phyloP scores from a whole-genome alignment of 192 early-diverging fungal species.

The Linderina pennispora region DNA sequence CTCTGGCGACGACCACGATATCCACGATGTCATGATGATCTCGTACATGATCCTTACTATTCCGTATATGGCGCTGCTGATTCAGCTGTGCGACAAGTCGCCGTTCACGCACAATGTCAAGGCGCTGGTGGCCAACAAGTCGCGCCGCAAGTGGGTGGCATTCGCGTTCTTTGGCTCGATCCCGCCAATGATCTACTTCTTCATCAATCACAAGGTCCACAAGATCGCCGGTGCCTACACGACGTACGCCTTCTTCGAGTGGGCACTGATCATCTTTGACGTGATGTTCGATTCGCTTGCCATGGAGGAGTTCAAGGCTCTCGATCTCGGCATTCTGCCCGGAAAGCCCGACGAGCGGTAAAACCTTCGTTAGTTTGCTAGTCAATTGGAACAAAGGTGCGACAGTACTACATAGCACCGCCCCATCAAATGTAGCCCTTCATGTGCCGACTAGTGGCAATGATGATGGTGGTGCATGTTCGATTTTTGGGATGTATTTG shows the following conservation, averaged over 20 bases:
- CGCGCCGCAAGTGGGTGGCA: conserved; percentile 47
- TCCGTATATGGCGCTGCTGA: conserved; percentile 63
- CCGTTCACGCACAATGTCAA: conserved; percentile 30
- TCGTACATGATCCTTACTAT: conserved; percentile 69
- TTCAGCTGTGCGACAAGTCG: conserved; percentile 46
- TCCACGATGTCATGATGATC: conserved; percentile 79
- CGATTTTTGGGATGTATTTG: too few species aligned
- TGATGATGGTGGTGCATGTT: too few species aligned
- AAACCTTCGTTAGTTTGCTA: too few species aligned
- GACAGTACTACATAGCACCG: too few species aligned
- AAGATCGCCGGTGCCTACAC: conserved; percentile 70
- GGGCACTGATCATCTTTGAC: conserved; percentile 74
- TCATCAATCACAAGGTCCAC: conserved; percentile 73
- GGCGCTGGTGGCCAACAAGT: conserved; percentile 37
- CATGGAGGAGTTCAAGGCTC: conserved; percentile 56
- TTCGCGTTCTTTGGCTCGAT: conserved; percentile 63
- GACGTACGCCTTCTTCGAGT: conserved; percentile 78
- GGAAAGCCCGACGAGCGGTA: conserved; percentile 31
- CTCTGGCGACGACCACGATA: conserved; percentile 70
- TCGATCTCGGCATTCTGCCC: conserved; percentile 39
- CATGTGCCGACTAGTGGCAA: too few species aligned
- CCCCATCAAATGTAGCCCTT: too few species aligned
- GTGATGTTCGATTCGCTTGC: conserved; percentile 70
- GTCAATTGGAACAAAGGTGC: too few species aligned
- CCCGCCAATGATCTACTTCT: conserved; percentile 71